Evolutionary conservation across 2,329 filamentous ascomycete species (phyloP).

Genomic region (Xylaria sp.): DNA sequence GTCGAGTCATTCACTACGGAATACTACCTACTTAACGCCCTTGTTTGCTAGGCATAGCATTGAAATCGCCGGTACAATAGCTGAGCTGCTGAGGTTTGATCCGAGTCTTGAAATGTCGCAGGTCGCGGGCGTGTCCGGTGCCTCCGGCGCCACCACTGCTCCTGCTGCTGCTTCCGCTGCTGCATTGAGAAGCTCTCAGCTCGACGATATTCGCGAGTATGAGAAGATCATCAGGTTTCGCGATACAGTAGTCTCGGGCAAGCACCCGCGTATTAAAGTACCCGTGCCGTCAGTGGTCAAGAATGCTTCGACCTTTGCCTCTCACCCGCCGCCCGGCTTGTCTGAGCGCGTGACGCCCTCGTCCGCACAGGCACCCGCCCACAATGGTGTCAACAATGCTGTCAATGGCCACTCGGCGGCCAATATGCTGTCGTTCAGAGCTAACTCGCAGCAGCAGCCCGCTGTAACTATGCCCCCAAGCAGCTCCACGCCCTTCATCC

Average conservation of each 20-base stretch:
- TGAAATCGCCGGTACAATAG: slow-evolving; percentile 2
- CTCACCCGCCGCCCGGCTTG: slow-evolving; percentile 24
- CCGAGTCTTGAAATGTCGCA: slow-evolving; percentile 20
- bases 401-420: slow-evolving; percentile 26
- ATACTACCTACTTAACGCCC: background rate
- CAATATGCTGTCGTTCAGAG: slow-evolving; percentile 34
- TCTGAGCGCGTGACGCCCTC: slow-evolving; percentile 23
- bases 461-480: slow-evolving; percentile 26
- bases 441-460: slow-evolving; percentile 36
- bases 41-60: slow-evolving; percentile 9
- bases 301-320: slow-evolving; percentile 15
- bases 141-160: background rate
- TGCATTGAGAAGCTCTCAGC: slow-evolving; percentile 33
- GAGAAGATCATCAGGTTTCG: slow-evolving; percentile 75
- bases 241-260: slow-evolving; percentile 74
- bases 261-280: slow-evolving; percentile 58
- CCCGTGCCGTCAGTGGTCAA: slow-evolving; percentile 34
- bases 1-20: slow-evolving; percentile 1
- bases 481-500: slow-evolving; percentile 29
- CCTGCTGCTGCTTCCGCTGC: slow-evolving; percentile 12
- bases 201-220: slow-evolving; percentile 62
- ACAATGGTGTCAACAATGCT: slow-evolving; percentile 20
- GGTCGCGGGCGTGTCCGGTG: slow-evolving; percentile 11
- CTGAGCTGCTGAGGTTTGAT: slow-evolving; percentile 7
- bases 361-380: slow-evolving; percentile 15